phyloP scores from a whole-genome alignment of 345 rosid species.

The Turnera subulata region DNA sequence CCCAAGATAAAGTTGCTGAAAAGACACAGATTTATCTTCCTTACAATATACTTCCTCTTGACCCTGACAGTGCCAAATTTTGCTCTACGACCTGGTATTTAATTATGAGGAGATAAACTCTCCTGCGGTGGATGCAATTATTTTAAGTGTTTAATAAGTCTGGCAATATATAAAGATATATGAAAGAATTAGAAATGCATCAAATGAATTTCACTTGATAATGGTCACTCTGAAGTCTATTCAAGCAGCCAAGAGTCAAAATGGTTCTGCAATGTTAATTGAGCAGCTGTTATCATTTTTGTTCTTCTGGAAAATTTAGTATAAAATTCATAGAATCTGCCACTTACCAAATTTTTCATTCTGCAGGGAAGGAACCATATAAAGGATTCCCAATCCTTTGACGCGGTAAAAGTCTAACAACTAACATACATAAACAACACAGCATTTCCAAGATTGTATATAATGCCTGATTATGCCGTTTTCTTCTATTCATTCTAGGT shows the following conservation, averaged over 20 bases:
- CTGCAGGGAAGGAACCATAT: conserved; percentile 10
- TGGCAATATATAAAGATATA: no score
- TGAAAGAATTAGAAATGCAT: no score
- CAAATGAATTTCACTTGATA: neutral
- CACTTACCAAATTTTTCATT: neutral
- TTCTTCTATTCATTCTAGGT: no score
- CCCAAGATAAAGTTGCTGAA: conserved; percentile 89
- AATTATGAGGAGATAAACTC: no score
- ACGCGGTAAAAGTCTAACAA: conserved; percentile 1
- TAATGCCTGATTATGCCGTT: neutral
- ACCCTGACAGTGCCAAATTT: conserved; percentile 99
- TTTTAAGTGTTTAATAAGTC: no score
- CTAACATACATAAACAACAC: neutral
- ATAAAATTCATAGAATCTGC: neutral
- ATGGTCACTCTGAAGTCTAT: no score
- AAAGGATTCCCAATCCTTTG: neutral
- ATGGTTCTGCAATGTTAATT: no score
- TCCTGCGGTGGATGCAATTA: no score
- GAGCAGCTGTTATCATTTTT: neutral
- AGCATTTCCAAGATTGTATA: neutral
- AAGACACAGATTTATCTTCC: conserved; percentile 88
- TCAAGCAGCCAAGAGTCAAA: no score
- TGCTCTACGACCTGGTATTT: no score
- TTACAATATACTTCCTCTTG: conserved; percentile 95
- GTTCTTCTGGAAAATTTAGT: neutral